These are phyloP conservation scores for Penicillium subrubescens DNA, from an alignment of 495 filamentous ascomycete genomes.

Conservation along the genomic window DNA sequence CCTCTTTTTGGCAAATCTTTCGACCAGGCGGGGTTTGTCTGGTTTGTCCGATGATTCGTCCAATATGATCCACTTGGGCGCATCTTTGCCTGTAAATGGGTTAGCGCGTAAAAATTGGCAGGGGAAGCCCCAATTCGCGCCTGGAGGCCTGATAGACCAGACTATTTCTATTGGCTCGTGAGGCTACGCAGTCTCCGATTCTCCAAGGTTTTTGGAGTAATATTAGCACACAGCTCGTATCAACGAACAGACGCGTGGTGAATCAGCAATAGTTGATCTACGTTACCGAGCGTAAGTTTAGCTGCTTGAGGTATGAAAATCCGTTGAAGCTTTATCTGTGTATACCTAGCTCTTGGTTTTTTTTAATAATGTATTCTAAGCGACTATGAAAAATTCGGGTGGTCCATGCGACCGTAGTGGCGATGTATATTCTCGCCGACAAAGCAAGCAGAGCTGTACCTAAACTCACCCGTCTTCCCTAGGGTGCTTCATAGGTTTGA, in stretches of 20 bases:
- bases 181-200: not conserved
- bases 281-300: not conserved
- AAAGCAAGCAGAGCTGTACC: no score
- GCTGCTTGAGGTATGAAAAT: not conserved
- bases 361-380: not conserved
- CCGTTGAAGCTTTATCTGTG: not conserved
- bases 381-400: no score
- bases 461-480: no score
- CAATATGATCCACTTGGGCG: constrained; percentile 13
- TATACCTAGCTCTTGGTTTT: no score
- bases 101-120: constrained; percentile 18
- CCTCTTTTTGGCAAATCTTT: constrained; percentile 26
- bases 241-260: not conserved
- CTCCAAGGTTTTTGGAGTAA: not conserved
- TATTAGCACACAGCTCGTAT: not conserved
- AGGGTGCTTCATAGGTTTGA: no score
- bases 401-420: not conserved
- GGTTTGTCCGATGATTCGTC: constrained; percentile 19
- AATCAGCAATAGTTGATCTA: not conserved
- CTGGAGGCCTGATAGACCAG: not conserved
- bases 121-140: not conserved
- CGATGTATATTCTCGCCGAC: not conserved
- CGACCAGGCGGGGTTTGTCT: constrained; percentile 7
- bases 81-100: constrained; percentile 19
- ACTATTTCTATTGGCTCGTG: not conserved